Base-by-base conservation (phyloP, 306 rosid species). In the Dryas alaskensis region DNA sequence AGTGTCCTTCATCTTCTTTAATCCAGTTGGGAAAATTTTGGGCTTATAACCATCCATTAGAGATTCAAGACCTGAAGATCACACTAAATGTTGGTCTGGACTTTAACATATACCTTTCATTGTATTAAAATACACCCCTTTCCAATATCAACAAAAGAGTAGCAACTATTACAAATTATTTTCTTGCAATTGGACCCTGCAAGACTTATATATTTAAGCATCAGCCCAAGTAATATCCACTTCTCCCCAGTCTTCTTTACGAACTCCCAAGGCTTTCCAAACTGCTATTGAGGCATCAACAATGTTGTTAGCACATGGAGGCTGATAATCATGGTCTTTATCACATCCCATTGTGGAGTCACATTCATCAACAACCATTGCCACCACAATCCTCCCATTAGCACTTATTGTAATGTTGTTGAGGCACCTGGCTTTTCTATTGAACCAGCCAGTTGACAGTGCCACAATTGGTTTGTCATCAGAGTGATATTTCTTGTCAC, bases 281-380 rank as follows among this genome's bases (percentile, higher is more conserved):
- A 77, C 85, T 39, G 76, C 77, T n/a, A 61, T 77, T 4, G 82
- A 81, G 7, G 70, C 85, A 62, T 86, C 90, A 53, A 84, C 86
- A 58, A 86, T 59, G 74, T 81, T 79, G 72, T 84, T 81, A 43
- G 76, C 7, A 25, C 87, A 83, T 0, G 87, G 86, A 37, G 83
- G 88, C 57, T 86, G 83, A 39, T 8, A 81, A 71, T 58, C 84
- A 72, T 81, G 87, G 0, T 76, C 86, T 0, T 64, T 25, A 72
- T 87, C 87, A 63, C 84, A 87, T 12, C 94, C 94, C 48, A 0
- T 25, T 0, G 79, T 83, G 4, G 94, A 87, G 14, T 87, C 94
- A 76, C 92, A 87, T 67, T 87, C 91, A 12, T 87, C 92, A 12
- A 89, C 87, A 27, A 89, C 95, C 80, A 2, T 62, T 0, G 88